Base-by-base conservation (phyloP, 78 protist genomes). In the Mastigamoeba balamuthi region DNA sequence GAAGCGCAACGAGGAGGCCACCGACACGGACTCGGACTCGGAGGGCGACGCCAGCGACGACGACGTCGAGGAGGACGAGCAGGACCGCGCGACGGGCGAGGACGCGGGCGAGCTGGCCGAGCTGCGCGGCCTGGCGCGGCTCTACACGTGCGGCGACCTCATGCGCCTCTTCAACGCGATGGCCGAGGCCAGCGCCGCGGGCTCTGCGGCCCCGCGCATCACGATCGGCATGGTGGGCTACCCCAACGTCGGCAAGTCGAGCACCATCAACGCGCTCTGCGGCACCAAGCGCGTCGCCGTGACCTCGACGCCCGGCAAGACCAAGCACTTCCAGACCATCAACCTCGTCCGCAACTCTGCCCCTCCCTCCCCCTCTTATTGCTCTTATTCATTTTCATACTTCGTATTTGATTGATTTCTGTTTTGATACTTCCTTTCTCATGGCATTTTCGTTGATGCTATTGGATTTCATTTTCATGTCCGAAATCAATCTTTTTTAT, bases 221-320 rank as follows among this genome's bases (percentile, higher is more conserved):
- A 58, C 1, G 39, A 1, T 48, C 17, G 58, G 58, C 58, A 48
- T 48, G 58, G 58, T 48, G 58, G 99, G 99, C 6, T 97, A 90
- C 82, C 99, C 99, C 0, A 97, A 97, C 77, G 99, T 97, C 30
- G 99, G 99, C 42, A 97, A 97, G 83, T 65, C 86, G 6, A 72
- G 90, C 37, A 93, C 95, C 1, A 90, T 95, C 88, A 97, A 97
- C 86, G 97, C 76, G 0, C 74, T 97, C 37, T 83, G 71, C 69
- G 84, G 86, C 27, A 82, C 30, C n/a, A 95, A 94, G 87, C 69
- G 58, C 67, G 98, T 93, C 0, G 80, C 90, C 37, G 97, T 94
- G 39, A 76, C 93, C 6, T 83, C 98, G 23, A 91, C 95, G 2
- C 99, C 99, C 0, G 99, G 99, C 28, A 95, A 95, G 71, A 97